Evolutionary conservation across 768 basidiomycete species (phyloP).

Genomic region (Gelatoporia subvermispora): DNA sequence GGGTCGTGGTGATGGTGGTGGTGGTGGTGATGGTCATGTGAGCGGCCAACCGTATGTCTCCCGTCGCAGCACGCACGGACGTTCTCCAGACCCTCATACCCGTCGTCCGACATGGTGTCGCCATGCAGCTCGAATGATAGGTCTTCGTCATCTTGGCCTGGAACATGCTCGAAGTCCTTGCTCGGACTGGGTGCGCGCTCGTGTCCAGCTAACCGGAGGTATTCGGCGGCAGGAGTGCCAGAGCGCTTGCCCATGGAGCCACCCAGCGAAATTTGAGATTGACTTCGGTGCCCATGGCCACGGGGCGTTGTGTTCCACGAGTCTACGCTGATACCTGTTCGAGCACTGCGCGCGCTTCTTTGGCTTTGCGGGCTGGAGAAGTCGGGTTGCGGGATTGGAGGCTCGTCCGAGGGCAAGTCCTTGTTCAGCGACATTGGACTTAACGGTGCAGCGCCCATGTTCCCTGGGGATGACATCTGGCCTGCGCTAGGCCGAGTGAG

Average conservation of each 20-base stretch:
- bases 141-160: conserved; percentile 50
- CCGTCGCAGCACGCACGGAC: conserved; percentile 91
- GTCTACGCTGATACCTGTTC: conserved; percentile 42
- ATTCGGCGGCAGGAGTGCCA: conserved; percentile 90
- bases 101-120: conserved; percentile 66
- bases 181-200: conserved; percentile 77
- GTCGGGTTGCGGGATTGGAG: conserved; percentile 42
- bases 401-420: conserved; percentile 39
- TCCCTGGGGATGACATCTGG: conserved; percentile 20
- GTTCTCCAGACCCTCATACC: conserved; percentile 91
- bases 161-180: conserved; percentile 41
- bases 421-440: conserved; percentile 25
- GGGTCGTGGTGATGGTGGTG: conserved; percentile 54
- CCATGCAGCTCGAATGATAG: conserved; percentile 83
- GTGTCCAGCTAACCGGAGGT: conserved; percentile 71
- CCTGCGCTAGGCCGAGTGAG: conserved; percentile 61
- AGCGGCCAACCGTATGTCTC: conserved; percentile 75
- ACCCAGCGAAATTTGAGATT: conserved; percentile 69
- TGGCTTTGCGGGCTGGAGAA: conserved; percentile 71
- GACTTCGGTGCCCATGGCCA: conserved; percentile 56
- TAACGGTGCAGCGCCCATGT: conserved; percentile 16
- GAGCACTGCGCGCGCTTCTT: conserved; percentile 58
- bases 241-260: conserved; percentile 80
- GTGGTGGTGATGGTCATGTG: conserved; percentile 50
- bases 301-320: conserved; percentile 74